Evolutionary conservation across 1,139 yeast genomes (phyloP), one percentile per base, ranked within the genome.

Genomic region (Waltiozyma sp.): DNA sequence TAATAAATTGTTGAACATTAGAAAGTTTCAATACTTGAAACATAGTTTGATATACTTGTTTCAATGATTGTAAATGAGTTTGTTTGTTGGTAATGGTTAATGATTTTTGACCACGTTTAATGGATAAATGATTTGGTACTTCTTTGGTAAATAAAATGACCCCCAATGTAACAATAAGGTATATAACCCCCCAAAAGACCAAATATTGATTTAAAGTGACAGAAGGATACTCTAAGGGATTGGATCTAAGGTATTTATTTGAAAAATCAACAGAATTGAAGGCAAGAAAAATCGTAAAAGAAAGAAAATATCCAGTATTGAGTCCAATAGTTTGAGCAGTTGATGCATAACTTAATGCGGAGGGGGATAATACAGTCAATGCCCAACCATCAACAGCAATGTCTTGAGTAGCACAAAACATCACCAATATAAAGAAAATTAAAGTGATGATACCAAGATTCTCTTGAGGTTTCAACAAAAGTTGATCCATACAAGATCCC

Each of bases 351-450:
- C 94, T 80, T 46, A 91, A 68, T 19, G 94, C 84, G 38, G 77
- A 77, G 21, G 79, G 80, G 16, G 89, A 78, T 43, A 91, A 68
- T 42, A 91, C 77, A 1, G 96, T 91, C 57, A 91, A 66, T 0
- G 97, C 97, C 98, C 98, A 91, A 7, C 98, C 98, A 63, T 91
- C 99, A 15, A 91, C 98, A 1, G 98, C 97, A 44, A 91, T 91
- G 60, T 91, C 99, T 61, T 91, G 98, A 0, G 99, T 91, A 3
- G 98, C 97, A 65, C 96, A 89, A 47, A 91, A 69, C 47, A 91
- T 76, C 38, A 91, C 91, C 46, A 93, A 65, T 19, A 77, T 50
- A 54, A 89, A 85, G 63, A 91, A 91, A 45, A 77, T 71, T 44
- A 60, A 56, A 0, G 89, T 80, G 47, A 87, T 75, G 11, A 60